Evolutionary conservation across 1,284 basidiomycete genomes (phyloP).

Genomic region (Pseudozyma sp.): DNA sequence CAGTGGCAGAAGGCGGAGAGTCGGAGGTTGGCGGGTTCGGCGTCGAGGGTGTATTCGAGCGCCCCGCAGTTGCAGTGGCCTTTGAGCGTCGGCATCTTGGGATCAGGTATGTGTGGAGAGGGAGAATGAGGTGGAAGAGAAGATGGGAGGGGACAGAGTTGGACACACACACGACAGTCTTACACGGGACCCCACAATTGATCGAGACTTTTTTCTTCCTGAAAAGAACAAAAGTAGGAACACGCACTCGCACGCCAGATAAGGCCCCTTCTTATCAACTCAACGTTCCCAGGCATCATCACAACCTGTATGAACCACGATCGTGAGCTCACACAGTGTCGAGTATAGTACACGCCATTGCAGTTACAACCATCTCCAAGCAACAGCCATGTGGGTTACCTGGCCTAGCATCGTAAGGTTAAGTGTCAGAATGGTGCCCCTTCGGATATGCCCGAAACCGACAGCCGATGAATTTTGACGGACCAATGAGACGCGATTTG

Average conservation of each 20-base stretch:
- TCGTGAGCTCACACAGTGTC: too few relatives aligned
- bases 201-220: background rate
- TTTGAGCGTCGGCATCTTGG: slow-evolving; percentile 24
- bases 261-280: background rate
- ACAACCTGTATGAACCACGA: too few relatives aligned
- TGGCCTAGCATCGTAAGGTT: background rate
- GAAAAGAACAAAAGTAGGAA: background rate
- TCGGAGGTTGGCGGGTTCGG: slow-evolving; percentile 32
- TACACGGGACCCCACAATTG: background rate
- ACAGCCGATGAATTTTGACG: background rate
- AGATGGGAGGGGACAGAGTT: background rate
- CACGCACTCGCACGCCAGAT: background rate
- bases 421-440: background rate
- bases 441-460: background rate
- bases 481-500: background rate
- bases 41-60: slow-evolving; percentile 36
- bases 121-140: slow-evolving; percentile 3
- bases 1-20: slow-evolving; percentile 61
- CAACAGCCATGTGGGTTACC: too few relatives aligned
- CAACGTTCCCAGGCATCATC: background rate
- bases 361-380: too few relatives aligned
- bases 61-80: slow-evolving; percentile 55
- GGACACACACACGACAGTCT: slow-evolving; percentile 10
- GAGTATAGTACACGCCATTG: too few relatives aligned
- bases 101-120: background rate